phyloP scores from a whole-genome alignment of 2,329 filamentous ascomycete genomes.

The Fusarium sacchari region DNA sequence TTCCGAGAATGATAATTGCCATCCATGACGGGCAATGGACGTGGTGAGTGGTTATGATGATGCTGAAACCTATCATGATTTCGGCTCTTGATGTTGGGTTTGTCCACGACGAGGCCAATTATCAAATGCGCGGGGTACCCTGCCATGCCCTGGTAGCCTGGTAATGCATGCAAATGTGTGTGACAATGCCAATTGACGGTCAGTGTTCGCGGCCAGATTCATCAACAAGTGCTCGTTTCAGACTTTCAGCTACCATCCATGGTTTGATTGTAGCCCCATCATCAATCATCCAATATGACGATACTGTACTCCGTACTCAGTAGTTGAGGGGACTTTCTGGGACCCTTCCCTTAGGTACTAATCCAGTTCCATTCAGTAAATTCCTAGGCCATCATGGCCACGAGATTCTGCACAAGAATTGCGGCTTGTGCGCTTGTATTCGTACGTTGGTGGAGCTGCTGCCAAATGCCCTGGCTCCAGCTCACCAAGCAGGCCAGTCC shows the following conservation, averaged over 20 bases:
- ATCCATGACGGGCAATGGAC: not conserved
- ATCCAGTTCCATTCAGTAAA: not conserved
- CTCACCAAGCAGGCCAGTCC: conserved; percentile 6
- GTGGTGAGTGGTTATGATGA: conserved; percentile 23
- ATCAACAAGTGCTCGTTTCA: conserved; percentile 13
- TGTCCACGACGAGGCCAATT: conserved; percentile 17
- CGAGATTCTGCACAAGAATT: conserved; percentile 8
- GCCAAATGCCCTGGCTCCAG: not conserved
- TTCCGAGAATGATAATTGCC: not conserved
- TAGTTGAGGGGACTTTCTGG: not conserved
- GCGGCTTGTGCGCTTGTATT: conserved; percentile 5
- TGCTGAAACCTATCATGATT: conserved; percentile 34
- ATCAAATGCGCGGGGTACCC: conserved; percentile 20
- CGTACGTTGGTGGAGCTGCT: conserved; percentile 12
- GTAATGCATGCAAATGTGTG: not conserved
- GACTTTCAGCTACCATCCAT: conserved; percentile 21
- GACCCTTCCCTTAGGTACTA: not conserved
- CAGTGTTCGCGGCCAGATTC: not conserved
- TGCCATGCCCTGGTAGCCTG: not conserved
- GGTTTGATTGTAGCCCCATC: not conserved
- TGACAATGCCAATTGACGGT: not conserved
- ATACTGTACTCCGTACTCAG: not conserved
- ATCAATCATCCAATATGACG: not conserved
- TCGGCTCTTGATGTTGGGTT: not conserved
- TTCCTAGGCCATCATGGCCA: not conserved